These are phyloP conservation scores for Leucogyrophana mollusca DNA, from an alignment of 768 basidiomycete genomes.

Conservation along the genomic window DNA sequence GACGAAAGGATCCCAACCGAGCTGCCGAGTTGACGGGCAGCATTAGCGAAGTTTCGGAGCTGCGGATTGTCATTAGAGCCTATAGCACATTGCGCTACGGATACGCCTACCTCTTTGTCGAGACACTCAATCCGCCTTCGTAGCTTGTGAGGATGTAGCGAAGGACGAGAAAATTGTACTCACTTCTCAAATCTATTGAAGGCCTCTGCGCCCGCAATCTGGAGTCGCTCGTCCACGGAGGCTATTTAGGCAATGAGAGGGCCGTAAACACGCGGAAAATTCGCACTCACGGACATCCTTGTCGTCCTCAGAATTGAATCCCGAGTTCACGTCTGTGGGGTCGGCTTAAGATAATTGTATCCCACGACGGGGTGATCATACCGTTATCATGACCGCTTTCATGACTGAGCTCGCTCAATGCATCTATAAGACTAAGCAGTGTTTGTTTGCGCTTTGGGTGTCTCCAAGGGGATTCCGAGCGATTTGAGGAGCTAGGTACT, in stretches of 20 bases:
- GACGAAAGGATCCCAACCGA: slow-evolving; percentile 58
- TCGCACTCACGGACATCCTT: slow-evolving; percentile 41
- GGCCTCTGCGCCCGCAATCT: slow-evolving; percentile 47
- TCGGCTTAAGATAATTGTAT: slow-evolving; percentile 5
- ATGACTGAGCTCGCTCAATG: slow-evolving; percentile 41
- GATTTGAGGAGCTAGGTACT: slow-evolving; percentile 25
- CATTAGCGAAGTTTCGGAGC: slow-evolving; percentile 54
- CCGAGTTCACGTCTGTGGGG: slow-evolving; percentile 25
- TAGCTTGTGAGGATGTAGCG: slow-evolving; percentile 2
- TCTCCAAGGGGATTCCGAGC: slow-evolving; percentile 18
- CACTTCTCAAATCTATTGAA: slow-evolving; percentile 50
- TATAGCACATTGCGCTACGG: not conserved
- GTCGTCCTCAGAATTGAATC: slow-evolving; percentile 41
- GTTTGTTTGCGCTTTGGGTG: slow-evolving; percentile 44
- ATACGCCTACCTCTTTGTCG: slow-evolving; percentile 42
- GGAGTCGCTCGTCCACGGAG: slow-evolving; percentile 49
- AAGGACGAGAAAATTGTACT: slow-evolving; percentile 9
- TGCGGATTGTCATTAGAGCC: slow-evolving; percentile 18
- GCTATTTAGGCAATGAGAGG: slow-evolving; percentile 26
- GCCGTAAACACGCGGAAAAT: not conserved
- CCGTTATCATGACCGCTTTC: slow-evolving; percentile 36
- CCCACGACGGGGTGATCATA: slow-evolving; percentile 15
- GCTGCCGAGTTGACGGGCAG: slow-evolving; percentile 53
- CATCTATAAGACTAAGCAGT: slow-evolving; percentile 45
- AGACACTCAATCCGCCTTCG: slow-evolving; percentile 45